Percentiles rank a stretch among this genome's conserved stretches.
Conservation (phyloP, 2,329 filamentous ascomycete genomes). For the Trichoderma citrinoviride region DNA sequence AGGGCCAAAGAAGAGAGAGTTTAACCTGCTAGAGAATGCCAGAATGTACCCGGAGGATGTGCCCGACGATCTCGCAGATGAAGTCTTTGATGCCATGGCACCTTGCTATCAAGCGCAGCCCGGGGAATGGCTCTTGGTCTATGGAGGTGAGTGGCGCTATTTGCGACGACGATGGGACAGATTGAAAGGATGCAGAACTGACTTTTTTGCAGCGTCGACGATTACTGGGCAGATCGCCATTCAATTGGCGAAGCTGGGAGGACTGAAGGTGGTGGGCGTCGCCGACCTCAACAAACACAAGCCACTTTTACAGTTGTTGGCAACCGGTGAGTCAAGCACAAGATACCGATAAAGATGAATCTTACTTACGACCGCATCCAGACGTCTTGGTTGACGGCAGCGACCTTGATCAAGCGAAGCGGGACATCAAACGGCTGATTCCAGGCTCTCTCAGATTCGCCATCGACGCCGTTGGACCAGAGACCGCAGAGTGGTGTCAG, state of each 20-base stretch:
- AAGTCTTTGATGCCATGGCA: constrained; percentile 16
- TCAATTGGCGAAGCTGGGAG: constrained; percentile 15
- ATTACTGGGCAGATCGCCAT: constrained; percentile 5
- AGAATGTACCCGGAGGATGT: constrained; percentile 9
- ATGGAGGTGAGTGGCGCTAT: background rate
- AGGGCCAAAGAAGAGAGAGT: constrained; percentile 5
- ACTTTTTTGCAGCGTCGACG: constrained; percentile 13
- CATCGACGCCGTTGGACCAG: constrained; percentile 8
- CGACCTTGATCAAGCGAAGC: constrained; percentile 19
- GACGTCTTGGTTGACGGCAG: constrained; percentile 7
- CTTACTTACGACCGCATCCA: background rate
- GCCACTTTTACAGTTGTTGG: background rate
- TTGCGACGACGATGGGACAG: background rate
- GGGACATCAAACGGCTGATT: constrained; percentile 8
- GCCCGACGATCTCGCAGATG: constrained; percentile 11
- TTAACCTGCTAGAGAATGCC: constrained; percentile 15
- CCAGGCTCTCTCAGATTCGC: constrained; percentile 14
- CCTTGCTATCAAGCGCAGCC: constrained; percentile 18
- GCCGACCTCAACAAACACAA: constrained; percentile 2
- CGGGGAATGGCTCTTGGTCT: constrained; percentile 17
- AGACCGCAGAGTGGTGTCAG: constrained; percentile 16
- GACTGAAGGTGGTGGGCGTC: constrained; percentile 12
- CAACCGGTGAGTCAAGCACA: background rate
- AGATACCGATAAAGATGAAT: background rate
- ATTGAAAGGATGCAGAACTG: background rate